Base-by-base conservation (phyloP, 1,284 basidiomycete species). In the Malassezia nana region DNA sequence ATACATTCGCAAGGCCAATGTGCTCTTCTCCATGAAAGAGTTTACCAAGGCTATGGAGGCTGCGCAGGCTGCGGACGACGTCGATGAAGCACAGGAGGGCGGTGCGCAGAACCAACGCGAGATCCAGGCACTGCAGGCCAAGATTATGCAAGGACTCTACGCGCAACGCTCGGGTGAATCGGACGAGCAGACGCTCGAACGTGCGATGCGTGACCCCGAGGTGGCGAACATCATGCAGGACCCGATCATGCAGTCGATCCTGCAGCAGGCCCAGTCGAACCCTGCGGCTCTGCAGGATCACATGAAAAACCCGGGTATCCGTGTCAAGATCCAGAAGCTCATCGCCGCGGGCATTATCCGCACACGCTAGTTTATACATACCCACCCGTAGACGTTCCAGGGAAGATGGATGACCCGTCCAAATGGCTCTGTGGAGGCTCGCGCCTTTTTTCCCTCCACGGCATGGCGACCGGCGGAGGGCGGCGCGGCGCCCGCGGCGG, bases 201-300 rank as follows among this genome's bases (percentile, higher is more conserved):
- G 92, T 29, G 94, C 92, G 9, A 95, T 95, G 91, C 81, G 89
- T 50, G 92, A 98, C 78, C 94, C 94, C 6, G 92, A 98, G 77
- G 82, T 95, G 48, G 86, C 86, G 55, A 84, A 75, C 63, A 79
- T 79, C 62, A 78, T 79, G 78, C 65, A 69, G 85, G 78, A 75
- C 45, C 69, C 71, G 0, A 59, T 69, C 5, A 72, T 73, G 70
- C 69, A 71, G 58, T 84, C 85, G 35, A 96, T 99, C 64, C 76
- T 98, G 65, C 85, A 91, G 74, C 91, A 98, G 77, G 89, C 90
- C 4, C 94, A 99, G 77, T 74, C 78, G 44, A 84, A 95, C 76
- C 92, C 94, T 2, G 79, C 82, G 28, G 89, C 90, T 15, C 78
- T 99, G 57, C 86, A 89, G 76, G 89, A 95, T 64, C 92, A 98